Evolutionary conservation across 495 filamentous ascomycete species (phyloP).

Genomic region (Hyaloscypha bicolor): DNA sequence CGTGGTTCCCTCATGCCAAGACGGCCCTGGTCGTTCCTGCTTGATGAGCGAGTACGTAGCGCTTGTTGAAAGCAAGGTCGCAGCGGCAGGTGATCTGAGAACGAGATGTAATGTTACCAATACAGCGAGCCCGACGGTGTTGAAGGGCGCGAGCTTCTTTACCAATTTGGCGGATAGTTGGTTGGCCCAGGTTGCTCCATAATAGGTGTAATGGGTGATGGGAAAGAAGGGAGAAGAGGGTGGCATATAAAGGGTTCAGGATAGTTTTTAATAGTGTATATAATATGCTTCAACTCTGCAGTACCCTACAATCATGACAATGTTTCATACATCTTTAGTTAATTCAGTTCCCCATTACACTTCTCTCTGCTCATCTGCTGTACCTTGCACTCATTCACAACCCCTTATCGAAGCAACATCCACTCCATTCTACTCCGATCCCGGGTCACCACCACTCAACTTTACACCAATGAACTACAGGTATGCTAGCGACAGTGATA

Average conservation of each 20-base stretch:
- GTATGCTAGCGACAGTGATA: no score
- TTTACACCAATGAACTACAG: no score
- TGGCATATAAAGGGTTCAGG: neutral
- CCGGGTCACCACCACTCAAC: no score
- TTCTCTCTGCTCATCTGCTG: no score
- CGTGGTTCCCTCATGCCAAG: slow-evolving; percentile 46
- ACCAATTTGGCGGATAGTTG: slow-evolving; percentile 42
- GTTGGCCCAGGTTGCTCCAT: slow-evolving; percentile 28
- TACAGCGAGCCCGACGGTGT: slow-evolving; percentile 38
- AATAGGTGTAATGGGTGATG: neutral
- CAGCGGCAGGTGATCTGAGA: slow-evolving; percentile 45
- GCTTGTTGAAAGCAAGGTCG: slow-evolving; percentile 45
- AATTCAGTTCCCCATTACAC: no score
- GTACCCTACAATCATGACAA: no score
- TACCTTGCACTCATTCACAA: no score
- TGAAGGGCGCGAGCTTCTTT: slow-evolving; percentile 49
- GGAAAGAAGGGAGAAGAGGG: neutral
- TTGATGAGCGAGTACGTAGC: slow-evolving; percentile 45
- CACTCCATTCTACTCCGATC: no score
- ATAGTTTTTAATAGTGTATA: neutral
- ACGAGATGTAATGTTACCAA: slow-evolving; percentile 47
- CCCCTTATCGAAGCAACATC: no score
- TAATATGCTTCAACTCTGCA: neutral
- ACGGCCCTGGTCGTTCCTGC: slow-evolving; percentile 50
- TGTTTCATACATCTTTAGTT: no score